These are phyloP conservation scores for Nicotiana otophora DNA, from an alignment of 257 asterid species.

Conservation along the genomic window DNA sequence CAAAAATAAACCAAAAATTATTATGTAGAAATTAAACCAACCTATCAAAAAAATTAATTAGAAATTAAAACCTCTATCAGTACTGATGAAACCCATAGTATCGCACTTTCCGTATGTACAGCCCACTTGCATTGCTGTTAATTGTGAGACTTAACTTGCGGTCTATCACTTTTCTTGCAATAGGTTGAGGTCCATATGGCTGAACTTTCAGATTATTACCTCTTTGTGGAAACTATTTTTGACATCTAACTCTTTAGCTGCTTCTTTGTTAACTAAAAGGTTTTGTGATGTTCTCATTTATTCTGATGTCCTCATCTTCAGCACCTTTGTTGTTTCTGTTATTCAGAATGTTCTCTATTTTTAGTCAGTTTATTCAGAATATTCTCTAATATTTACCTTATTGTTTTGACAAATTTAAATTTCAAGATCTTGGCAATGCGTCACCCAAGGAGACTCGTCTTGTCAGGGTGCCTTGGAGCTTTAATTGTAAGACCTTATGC, in stretches of 20 bases:
- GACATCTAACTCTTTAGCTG: neutral
- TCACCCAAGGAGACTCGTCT: constrained; percentile 85
- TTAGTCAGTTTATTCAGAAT: too few species aligned
- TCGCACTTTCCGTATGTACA: neutral
- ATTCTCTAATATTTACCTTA: too few species aligned
- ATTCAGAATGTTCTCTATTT: neutral
- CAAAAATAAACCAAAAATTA: neutral
- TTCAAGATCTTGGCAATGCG: constrained; percentile 94
- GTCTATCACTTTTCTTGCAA: neutral
- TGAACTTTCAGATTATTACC: neutral
- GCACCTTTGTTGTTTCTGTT: neutral
- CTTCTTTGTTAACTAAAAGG: neutral
- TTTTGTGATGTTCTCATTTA: neutral
- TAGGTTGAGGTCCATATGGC: neutral
- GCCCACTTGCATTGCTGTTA: neutral
- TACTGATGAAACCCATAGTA: neutral
- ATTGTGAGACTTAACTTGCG: neutral
- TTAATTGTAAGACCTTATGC: constrained; percentile 54
- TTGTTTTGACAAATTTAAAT: neutral
- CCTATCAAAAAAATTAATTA: neutral
- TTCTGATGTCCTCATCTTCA: neutral
- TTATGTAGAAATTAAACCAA: too few species aligned
- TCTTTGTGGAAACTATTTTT: neutral
- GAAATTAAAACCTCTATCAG: neutral
- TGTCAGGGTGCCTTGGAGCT: constrained; percentile 93